Conservation (phyloP, 2,329 filamentous ascomycete genomes). For the Penicillium brevicompactum region DNA sequence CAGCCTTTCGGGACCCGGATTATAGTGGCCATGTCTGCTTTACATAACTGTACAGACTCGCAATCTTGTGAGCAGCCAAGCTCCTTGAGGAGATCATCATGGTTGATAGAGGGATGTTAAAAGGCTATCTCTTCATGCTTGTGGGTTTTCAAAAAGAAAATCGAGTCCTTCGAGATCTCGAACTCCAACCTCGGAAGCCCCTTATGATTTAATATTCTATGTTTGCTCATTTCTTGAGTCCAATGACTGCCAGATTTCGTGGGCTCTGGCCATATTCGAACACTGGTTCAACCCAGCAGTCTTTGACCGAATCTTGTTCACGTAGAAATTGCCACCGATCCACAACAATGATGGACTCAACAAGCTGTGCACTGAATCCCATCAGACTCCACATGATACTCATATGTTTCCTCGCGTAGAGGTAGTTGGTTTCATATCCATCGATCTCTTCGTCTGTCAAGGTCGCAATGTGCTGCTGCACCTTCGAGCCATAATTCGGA, state of each 20-base stretch:
- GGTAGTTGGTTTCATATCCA: conserved; percentile 67
- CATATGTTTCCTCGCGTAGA: conserved; percentile 72
- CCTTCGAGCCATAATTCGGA: conserved; percentile 60
- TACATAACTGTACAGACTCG: no score
- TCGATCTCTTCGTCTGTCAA: conserved; percentile 77
- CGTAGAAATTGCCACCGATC: conserved; percentile 86
- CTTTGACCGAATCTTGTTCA: conserved; percentile 73
- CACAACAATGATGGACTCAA: conserved; percentile 85
- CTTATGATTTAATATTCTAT: not conserved
- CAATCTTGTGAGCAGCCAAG: no score
- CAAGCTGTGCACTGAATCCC: conserved; percentile 90
- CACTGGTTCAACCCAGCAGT: conserved; percentile 89
- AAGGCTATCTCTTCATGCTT: no score
- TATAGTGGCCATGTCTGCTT: no score
- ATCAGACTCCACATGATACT: conserved; percentile 91
- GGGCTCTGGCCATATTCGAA: conserved; percentile 88
- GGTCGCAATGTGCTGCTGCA: conserved; percentile 65
- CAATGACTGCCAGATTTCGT: conserved; percentile 89
- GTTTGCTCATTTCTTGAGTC: conserved; percentile 66
- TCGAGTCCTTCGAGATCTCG: not conserved
- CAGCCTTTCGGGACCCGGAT: no score
- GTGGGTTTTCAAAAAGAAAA: no score
- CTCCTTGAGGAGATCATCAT: no score
- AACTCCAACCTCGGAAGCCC: not conserved
- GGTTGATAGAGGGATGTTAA: no score